Conservation (phyloP, 305 asterid genomes). For the Rubia balearica region DNA sequence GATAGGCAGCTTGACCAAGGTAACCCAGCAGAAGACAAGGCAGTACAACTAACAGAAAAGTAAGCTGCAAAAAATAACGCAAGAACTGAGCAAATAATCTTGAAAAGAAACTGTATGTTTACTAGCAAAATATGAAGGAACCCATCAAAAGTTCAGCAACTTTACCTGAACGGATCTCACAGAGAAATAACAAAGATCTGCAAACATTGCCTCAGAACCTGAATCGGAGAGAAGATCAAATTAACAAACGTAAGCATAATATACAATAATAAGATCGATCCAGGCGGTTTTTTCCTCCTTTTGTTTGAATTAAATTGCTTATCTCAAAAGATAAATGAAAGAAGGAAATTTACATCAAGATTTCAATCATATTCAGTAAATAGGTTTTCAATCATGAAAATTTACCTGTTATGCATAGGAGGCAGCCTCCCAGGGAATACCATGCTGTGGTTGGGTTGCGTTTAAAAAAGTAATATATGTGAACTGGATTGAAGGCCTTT, state of each 20-base stretch:
- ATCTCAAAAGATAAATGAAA: background rate
- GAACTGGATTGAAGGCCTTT: slow-evolving; percentile 86
- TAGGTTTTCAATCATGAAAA: slow-evolving; percentile 5
- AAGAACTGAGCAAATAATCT: background rate
- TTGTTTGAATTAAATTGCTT: background rate
- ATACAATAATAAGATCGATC: background rate
- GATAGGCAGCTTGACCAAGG: slow-evolving; percentile 99
- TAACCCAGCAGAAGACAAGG: slow-evolving; percentile 99
- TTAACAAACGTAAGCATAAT: slow-evolving; percentile 27
- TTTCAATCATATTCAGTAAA: slow-evolving; percentile 5
- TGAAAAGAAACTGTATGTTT: background rate
- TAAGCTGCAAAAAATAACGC: slow-evolving; percentile 54
- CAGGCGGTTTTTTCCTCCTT: background rate
- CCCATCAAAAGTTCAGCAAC: slow-evolving; percentile 14
- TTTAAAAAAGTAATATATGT: slow-evolving; percentile 81
- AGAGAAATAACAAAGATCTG: slow-evolving; percentile 97
- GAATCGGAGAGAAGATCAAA: slow-evolving; percentile 45
- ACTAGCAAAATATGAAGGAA: background rate
- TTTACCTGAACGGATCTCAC: slow-evolving; percentile 96
- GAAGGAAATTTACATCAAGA: background rate
- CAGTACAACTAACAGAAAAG: slow-evolving; percentile 80
- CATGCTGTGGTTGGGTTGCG: slow-evolving; percentile 88
- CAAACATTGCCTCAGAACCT: slow-evolving; percentile 99
- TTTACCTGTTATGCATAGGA: slow-evolving; percentile 95
- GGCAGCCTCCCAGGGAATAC: slow-evolving; percentile 97